Base-by-base conservation (phyloP, 108 stramenopile species). In the Discostella stelligeroides region DNA sequence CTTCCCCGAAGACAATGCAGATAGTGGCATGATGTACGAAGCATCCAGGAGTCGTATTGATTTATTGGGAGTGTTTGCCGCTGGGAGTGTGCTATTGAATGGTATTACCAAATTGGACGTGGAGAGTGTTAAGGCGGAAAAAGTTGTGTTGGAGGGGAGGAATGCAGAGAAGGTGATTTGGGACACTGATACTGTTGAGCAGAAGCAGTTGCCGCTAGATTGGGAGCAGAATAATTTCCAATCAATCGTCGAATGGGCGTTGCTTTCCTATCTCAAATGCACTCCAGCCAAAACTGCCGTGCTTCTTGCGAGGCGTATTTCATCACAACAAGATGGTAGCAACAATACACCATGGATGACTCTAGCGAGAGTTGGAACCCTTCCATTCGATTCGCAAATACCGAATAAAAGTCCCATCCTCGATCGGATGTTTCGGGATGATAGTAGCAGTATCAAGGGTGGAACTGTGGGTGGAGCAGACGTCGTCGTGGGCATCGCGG, bases 61-160 rank as follows among this genome's bases (percentile, higher is more conserved):
- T 79, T 56, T 94, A 42, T 57, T 94, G 51, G 92, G 82, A 3
- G 86, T 89, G 8, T 88, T 94, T 81, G 87, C 88, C 6, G 83
- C 85, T 27, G 90, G 88, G 54, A 86, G 90, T 38, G 88, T 94
- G 12, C 64, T 94, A 49, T 69, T 91, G 67, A 94, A 91, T 79
- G 92, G 92, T 17, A 65, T 94, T 50, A 79, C 77, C 18, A 89
- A 91, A 51, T 68, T 94, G 49, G 90, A 94, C 57, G 88, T 94
- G 0, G 83, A 82, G 24, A 78, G 87, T 14, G 88, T 86, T 9
- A 27, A 78, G 58, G 86, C 90, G 8, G 88, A 91, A 56, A 56
- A 77, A 23, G 92, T 91, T 8, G 76, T 70, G 12, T 73, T 94
- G 78, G 84, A 88, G 24, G 92, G 92, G 3, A 70, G 68, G 2